These are phyloP conservation scores for Apiospora koreana DNA, from an alignment of 2,329 filamentous ascomycete species.

Conservation along the genomic window DNA sequence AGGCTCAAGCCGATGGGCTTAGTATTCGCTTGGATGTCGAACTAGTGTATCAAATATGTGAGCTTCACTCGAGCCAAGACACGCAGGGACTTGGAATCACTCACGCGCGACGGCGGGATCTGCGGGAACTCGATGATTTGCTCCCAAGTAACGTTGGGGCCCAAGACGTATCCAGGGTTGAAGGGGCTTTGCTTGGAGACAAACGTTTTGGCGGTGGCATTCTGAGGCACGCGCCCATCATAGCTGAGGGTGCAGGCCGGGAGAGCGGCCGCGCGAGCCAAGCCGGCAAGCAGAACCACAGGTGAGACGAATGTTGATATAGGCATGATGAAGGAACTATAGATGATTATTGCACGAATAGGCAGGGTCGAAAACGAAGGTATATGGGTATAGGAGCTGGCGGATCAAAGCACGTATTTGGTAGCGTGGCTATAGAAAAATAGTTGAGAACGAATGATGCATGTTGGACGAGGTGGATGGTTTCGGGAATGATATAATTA, in stretches of 20 bases:
- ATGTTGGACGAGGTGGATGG: not conserved
- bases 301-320: not conserved
- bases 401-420: too few species aligned
- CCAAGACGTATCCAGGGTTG: constrained; percentile 8
- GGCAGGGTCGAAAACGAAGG: not conserved
- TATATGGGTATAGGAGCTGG: not conserved
- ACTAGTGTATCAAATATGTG: too few species aligned
- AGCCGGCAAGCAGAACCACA: not conserved
- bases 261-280: not conserved
- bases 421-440: too few species aligned
- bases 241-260: constrained; percentile 10
- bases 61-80: too few species aligned
- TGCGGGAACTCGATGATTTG: constrained; percentile 12
- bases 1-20: constrained; percentile 11
- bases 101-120: constrained; percentile 10
- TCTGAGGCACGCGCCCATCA: constrained; percentile 11
- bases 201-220: not conserved
- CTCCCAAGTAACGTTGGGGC: constrained; percentile 12
- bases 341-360: not conserved
- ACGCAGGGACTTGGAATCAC: too few species aligned
- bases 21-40: not conserved
- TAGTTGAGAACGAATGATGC: not conserved
- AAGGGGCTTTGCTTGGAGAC: constrained; percentile 9
- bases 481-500: not conserved
- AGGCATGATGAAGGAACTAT: not conserved